Evolutionary conservation across 306 rosid species (phyloP).

Genomic region (Spatholobus suberectus): DNA sequence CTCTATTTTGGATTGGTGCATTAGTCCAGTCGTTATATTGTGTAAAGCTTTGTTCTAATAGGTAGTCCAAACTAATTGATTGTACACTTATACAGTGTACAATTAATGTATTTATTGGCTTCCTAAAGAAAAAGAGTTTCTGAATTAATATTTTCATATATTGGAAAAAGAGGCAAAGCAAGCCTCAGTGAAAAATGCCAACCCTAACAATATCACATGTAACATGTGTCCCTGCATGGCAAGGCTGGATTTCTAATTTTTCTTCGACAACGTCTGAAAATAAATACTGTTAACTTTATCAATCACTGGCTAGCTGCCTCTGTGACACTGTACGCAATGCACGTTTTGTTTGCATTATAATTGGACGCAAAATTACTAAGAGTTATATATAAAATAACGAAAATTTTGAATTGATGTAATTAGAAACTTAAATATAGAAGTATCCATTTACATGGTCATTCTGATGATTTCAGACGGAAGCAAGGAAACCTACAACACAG

Average conservation of each 20-base stretch:
- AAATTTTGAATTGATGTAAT: not conserved
- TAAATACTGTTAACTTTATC: not conserved
- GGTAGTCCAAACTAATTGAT: not conserved
- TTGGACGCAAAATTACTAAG: not conserved
- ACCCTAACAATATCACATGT: conserved; percentile 5
- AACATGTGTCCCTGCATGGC: not conserved
- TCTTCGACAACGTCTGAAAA: not conserved
- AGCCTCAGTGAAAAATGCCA: not conserved
- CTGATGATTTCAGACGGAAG: not conserved
- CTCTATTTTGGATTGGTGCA: not conserved
- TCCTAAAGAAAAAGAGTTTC: not conserved
- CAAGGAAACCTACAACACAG: not conserved
- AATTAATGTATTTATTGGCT: not conserved
- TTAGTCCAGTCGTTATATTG: not conserved
- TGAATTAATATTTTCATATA: not conserved
- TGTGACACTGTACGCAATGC: not conserved
- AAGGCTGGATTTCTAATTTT: not conserved
- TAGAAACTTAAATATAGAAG: not conserved
- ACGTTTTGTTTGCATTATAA: not conserved
- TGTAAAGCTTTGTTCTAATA: not conserved
- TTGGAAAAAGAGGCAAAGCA: not conserved
- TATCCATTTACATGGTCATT: not conserved
- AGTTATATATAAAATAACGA: not conserved
- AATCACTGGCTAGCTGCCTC: not conserved
- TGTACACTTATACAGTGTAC: not conserved